Base-by-base conservation (phyloP, 805 yeast genomes). In the Starmerella geochares region DNA sequence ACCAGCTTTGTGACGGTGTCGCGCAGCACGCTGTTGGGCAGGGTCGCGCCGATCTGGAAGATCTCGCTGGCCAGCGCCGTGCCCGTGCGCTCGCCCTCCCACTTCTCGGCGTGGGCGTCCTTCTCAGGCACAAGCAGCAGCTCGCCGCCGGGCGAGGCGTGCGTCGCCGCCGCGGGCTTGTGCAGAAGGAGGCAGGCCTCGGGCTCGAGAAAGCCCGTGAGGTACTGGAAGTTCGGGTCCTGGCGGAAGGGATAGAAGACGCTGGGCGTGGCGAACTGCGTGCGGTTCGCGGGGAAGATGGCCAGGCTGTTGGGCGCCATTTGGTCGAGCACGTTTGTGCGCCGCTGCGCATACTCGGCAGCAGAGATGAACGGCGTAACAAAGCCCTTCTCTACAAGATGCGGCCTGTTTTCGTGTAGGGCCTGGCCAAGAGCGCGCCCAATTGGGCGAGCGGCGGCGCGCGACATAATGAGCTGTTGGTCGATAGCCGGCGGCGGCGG, bases 21-120 rank as follows among this genome's bases (percentile, higher is more conserved):
- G 19, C 56, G 48, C 8, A 58, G 39, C 17, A n/a, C 9, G 2
- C 35, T 4, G 19, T 27, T 72, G 21, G 55, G 49, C 35, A 74
- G 74, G 6, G 84, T 79, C 46, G 73, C 73, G 65, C 87, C 96
- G 3, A 95, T 95, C 63, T 90, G 92, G 69, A 92, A 92, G 41
- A 80, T 78, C 45, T 86, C 90, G 36, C 67, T 68, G 0, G 82
- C 95, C 14, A 94, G 95, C 43, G 80, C 77, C 3, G 80, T 73
- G 1, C 99, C 99, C 16, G 94, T 82, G 58, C 94, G 76, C 39
- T 77, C 81, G 11, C 99, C 99, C 59, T 90, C 96, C 99, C 99
- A 92, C 55, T 82, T 78, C 66, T 92, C 98, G 20, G 76, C 77
- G 44, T 71, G 72, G 5, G 78, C 75, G 62, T 88, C 83, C 62